Evolutionary conservation across 75 land plant species (phyloP).

Genomic region (Pinus taeda): DNA sequence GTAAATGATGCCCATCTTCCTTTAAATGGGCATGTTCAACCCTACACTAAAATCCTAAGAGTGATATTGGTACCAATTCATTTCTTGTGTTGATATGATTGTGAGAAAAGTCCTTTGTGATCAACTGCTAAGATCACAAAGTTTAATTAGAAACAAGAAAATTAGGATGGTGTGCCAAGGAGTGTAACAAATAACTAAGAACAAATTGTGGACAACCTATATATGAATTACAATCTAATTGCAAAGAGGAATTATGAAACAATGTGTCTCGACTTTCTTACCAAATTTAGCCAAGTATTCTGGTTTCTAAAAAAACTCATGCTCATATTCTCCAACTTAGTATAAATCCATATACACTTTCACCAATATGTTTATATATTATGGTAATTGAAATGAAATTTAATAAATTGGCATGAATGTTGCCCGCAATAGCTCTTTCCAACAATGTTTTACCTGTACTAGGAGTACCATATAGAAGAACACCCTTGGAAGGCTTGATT

Average conservation of each 20-base stretch:
- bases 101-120: slow-evolving; percentile 40
- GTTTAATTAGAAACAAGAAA: slow-evolving; percentile 59
- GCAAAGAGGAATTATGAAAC: slow-evolving; percentile 35
- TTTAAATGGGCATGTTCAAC: slow-evolving; percentile 1
- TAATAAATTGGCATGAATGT: too few relatives aligned
- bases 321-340: slow-evolving; percentile 28
- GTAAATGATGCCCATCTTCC: slow-evolving; percentile 5
- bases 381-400: too few relatives aligned
- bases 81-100: slow-evolving; percentile 8
- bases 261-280: slow-evolving; percentile 59
- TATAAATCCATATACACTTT: slow-evolving; percentile 84
- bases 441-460: too few relatives aligned
- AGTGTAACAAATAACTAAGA: slow-evolving; percentile 73
- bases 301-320: slow-evolving; percentile 62
- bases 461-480: too few relatives aligned
- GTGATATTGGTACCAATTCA: neutral
- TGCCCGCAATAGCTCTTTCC: too few relatives aligned
- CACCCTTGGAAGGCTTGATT: too few relatives aligned
- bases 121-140: slow-evolving; percentile 68
- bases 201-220: slow-evolving; percentile 61
- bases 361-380: too few relatives aligned
- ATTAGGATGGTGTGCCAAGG: slow-evolving; percentile 76
- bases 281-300: slow-evolving; percentile 56
- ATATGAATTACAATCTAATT: slow-evolving; percentile 31
- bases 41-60: neutral